These are phyloP conservation scores for Picochlorum sp. DNA, from an alignment of 139 green algal genomes.

Conservation along the genomic window DNA sequence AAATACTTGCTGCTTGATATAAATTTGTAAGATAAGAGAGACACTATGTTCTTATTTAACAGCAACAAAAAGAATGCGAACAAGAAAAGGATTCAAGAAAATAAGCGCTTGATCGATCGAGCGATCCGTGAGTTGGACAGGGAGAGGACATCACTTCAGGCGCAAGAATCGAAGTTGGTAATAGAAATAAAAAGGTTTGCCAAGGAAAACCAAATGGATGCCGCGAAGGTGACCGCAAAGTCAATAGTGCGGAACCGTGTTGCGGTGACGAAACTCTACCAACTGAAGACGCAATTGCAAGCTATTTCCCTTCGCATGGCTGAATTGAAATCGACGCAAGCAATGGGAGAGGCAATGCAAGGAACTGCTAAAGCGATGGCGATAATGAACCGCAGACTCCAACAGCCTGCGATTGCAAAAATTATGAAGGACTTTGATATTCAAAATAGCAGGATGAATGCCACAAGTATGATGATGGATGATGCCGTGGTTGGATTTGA, in stretches of 20 bases:
- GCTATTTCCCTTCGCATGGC: constrained; percentile 87
- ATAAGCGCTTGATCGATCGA: constrained; percentile 96
- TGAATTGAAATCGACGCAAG: constrained; percentile 93
- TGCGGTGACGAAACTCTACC: constrained; percentile 95
- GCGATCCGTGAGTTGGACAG: constrained; percentile 94
- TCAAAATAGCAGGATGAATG: constrained; percentile 98
- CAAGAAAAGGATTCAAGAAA: constrained; percentile 87
- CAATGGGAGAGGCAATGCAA: constrained; percentile 93
- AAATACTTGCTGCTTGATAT: neutral
- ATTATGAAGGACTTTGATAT: constrained; percentile 97
- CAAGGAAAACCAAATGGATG: constrained; percentile 92
- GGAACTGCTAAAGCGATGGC: constrained; percentile 94
- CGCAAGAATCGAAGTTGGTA: constrained; percentile 58
- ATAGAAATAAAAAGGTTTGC: constrained; percentile 96
- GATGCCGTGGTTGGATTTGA: constrained; percentile 93
- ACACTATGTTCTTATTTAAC: neutral
- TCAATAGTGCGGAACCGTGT: constrained; percentile 92
- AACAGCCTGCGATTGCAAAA: constrained; percentile 76
- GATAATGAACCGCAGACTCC: constrained; percentile 92
- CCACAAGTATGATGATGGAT: constrained; percentile 93
- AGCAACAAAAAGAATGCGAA: constrained; percentile 61
- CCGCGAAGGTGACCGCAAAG: constrained; percentile 98
- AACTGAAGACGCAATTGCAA: constrained; percentile 93
- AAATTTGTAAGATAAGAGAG: no score
- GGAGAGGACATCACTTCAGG: constrained; percentile 55